phyloP scores from a whole-genome alignment of 2,329 filamentous ascomycete species.

The Lomentospora prolificans region DNA sequence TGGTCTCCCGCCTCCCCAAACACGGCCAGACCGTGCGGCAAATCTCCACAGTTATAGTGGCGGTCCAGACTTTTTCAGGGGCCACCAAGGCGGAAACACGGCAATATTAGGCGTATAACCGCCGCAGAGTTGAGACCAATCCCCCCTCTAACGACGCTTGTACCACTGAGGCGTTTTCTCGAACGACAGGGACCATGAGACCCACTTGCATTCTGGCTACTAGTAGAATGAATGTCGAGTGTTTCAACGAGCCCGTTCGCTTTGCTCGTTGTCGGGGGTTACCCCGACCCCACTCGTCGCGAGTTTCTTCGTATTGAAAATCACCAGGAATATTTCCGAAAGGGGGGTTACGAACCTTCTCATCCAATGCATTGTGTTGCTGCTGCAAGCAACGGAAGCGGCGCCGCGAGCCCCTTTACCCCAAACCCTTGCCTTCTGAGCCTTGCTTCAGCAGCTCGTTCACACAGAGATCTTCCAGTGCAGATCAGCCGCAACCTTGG shows the following conservation, averaged over 20 bases:
- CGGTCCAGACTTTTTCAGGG: slow-evolving; percentile 1
- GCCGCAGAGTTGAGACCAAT: neutral
- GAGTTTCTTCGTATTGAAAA: slow-evolving; percentile 6
- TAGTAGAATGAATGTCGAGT: no score
- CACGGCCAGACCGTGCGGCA: slow-evolving; percentile 1
- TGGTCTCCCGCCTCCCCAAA: slow-evolving; percentile 4
- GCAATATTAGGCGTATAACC: neutral
- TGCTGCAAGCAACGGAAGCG: neutral
- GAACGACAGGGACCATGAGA: neutral
- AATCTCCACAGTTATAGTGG: neutral
- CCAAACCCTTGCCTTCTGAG: neutral
- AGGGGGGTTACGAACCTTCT: neutral
- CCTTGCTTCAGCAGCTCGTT: slow-evolving; percentile 1
- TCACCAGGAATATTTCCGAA: neutral
- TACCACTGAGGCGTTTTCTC: neutral
- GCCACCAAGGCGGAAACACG: slow-evolving; percentile 1
- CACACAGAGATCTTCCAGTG: slow-evolving; percentile 42
- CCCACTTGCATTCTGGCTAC: neutral
- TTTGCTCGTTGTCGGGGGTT: neutral
- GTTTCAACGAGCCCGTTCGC: slow-evolving; percentile 4
- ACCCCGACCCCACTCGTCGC: neutral
- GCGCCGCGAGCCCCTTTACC: neutral
- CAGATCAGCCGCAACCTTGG: slow-evolving; percentile 42
- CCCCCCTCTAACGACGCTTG: neutral
- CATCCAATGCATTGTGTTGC: neutral